Percentiles rank a stretch among this genome's conserved stretches.
Evolutionary conservation across 495 filamentous ascomycete genomes (phyloP).

Genomic region (Podospora bellae-mahoneyi): DNA sequence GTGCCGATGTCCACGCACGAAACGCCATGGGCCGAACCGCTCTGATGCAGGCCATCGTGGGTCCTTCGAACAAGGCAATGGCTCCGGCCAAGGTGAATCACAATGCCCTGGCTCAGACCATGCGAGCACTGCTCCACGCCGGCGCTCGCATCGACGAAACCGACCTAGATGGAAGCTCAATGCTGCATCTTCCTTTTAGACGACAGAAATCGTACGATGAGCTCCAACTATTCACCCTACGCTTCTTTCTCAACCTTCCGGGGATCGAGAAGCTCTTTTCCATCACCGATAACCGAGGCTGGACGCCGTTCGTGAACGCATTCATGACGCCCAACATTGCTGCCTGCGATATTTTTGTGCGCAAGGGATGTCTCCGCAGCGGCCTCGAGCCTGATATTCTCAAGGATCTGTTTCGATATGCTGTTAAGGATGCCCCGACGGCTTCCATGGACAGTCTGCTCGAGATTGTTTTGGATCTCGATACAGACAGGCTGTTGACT

Average conservation of each 20-base stretch:
- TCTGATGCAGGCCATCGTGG: slow-evolving; percentile 19
- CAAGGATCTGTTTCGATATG: slow-evolving; percentile 7
- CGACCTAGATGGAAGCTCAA: slow-evolving; percentile 23
- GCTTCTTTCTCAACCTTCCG: slow-evolving; percentile 24
- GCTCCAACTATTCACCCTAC: slow-evolving; percentile 17
- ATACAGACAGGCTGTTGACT: slow-evolving; percentile 12
- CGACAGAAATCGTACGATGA: slow-evolving; percentile 6
- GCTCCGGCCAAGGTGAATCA: slow-evolving; percentile 4
- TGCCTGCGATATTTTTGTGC: slow-evolving; percentile 28
- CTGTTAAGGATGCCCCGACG: slow-evolving; percentile 1
- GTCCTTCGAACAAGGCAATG: slow-evolving; percentile 21
- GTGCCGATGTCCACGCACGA: slow-evolving; percentile 21
- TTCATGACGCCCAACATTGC: slow-evolving; percentile 17
- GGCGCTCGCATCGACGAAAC: slow-evolving; percentile 24
- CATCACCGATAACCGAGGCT: slow-evolving; percentile 11
- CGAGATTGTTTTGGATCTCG: slow-evolving; percentile 23
- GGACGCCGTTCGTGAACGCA: slow-evolving; percentile 21
- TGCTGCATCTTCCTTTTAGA: slow-evolving; percentile 30
- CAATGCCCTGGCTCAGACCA: slow-evolving; percentile 15
- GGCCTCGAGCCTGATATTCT: slow-evolving; percentile 13
- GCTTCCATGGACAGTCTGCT: slow-evolving; percentile 13
- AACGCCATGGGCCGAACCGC: slow-evolving; percentile 22
- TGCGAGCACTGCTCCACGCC: slow-evolving; percentile 18
- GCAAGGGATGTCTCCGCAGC: slow-evolving; percentile 19
- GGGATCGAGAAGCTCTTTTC: slow-evolving; percentile 14